Evolutionary conservation across 2,329 filamentous ascomycete species (phyloP), one percentile per base, ranked within the genome.

Genomic region (Clonostachys rosea): DNA sequence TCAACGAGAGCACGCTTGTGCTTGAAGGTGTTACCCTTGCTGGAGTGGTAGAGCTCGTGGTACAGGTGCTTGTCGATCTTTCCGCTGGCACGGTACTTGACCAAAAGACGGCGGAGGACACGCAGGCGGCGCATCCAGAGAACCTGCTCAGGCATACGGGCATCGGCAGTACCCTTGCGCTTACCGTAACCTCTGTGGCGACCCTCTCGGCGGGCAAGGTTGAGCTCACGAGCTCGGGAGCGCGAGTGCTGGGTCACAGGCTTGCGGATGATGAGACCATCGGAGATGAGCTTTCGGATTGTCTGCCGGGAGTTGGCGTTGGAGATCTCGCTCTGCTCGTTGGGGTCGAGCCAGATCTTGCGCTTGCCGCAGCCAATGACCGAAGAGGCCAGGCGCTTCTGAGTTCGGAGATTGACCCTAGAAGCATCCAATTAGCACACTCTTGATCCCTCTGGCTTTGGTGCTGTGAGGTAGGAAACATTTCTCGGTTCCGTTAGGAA

Each of bases 11-110:
- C 94, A 79, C 94, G 88, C 91, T 97, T 99, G 90, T 99, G 94
- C 91, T 99, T 99, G 89, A 99, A 99, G 75, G 94, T 92, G 87
- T 99, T 99, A 95, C 94, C 95, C 91, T 99, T 99, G 87, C 89
- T 94, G 73, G 95, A 82, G 78, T 96, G 94, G 86, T 99, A 99
- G 63, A 99, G 90, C 82, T 97, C 91, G 86, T 99, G 94, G 86
- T 99, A 99, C 55, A 99, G 91, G 84, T 99, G 94, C 87, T 99
- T 99, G 83, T 99, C 94, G 74, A 99, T 99, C 89, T 99, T 99
- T 77, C 95, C 95, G 69, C 88, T 89, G 75, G 92, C 92, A 78
- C 94, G 94, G 85, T 99, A 99, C 85, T 97, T 97, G 83, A 96
- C 94, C 63, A 99, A 83, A 54, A 99, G 89, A 74, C 94, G 94